Evolutionary conservation across 495 filamentous ascomycete species (phyloP).

Genomic region (Aspergillus nanangensis): DNA sequence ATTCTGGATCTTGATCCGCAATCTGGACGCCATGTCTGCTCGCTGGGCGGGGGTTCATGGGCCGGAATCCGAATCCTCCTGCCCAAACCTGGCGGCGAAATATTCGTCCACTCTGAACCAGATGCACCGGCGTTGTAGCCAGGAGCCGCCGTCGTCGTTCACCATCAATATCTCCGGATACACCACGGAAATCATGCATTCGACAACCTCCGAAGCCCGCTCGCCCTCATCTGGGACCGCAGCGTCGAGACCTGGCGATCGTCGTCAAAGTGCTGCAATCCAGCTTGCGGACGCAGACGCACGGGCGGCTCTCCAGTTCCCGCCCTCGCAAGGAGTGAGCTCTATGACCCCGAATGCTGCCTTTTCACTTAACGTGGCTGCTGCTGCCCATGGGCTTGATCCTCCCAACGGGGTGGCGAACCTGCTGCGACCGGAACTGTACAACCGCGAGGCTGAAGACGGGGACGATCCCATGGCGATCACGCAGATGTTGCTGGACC

Average conservation of each 20-base stretch:
- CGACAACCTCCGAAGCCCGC: background rate
- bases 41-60: constrained; percentile 16
- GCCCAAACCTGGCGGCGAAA: background rate
- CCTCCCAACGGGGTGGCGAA: no score
- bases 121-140: background rate
- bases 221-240: background rate
- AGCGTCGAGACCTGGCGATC: background rate
- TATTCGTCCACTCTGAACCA: constrained; percentile 2
- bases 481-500: constrained; percentile 30
- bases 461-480: constrained; percentile 27
- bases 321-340: no score
- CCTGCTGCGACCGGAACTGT: no score
- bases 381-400: no score
- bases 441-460: no score
- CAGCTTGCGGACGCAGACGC: no score
- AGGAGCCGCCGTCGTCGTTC: background rate
- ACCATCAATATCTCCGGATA: background rate
- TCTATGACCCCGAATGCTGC: no score
- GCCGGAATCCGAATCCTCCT: background rate
- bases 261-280: no score
- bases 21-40: constrained; percentile 25
- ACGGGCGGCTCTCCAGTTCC: no score
- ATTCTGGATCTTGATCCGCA: constrained; percentile 25
- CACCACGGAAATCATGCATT: constrained; percentile 3
- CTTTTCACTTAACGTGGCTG: no score